Conservation (phyloP, 1,284 basidiomycete genomes). For the Trichosporon coremiiforme region DNA sequence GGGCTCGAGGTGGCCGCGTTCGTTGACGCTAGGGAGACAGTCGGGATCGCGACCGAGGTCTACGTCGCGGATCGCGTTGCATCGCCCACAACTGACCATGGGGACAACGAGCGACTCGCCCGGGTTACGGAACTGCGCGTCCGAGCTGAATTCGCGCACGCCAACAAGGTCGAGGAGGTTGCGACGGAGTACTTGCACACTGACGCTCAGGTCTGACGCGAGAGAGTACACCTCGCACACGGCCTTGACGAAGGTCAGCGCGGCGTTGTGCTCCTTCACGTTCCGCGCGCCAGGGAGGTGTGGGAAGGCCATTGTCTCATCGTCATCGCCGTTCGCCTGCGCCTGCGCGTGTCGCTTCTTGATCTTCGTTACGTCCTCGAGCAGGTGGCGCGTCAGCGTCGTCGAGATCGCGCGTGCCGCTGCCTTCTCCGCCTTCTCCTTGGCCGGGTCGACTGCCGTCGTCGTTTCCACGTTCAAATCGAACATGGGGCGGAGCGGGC, state of each 20-base stretch:
- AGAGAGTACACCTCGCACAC: slow-evolving; percentile 78
- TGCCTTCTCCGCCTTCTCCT: slow-evolving; percentile 69
- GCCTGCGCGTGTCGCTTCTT: slow-evolving; percentile 68
- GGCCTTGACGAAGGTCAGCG: slow-evolving; percentile 89
- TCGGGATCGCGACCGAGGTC: slow-evolving; percentile 94
- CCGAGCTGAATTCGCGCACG: slow-evolving; percentile 81
- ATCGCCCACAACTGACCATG: slow-evolving; percentile 87
- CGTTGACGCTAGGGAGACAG: slow-evolving; percentile 64
- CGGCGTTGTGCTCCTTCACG: slow-evolving; percentile 61
- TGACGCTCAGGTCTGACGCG: slow-evolving; percentile 75
- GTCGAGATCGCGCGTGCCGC: slow-evolving; percentile 75
- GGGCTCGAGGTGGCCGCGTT: slow-evolving; percentile 47
- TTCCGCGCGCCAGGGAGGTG: slow-evolving; percentile 77
- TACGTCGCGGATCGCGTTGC: slow-evolving; percentile 85
- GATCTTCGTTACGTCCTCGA: slow-evolving; percentile 71
- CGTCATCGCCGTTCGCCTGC: slow-evolving; percentile 59
- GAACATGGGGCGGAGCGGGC: slow-evolving; percentile 75
- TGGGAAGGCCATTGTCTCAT: slow-evolving; percentile 74
- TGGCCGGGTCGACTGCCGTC: slow-evolving; percentile 64
- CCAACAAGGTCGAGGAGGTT: slow-evolving; percentile 87
- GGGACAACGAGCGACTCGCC: slow-evolving; percentile 86
- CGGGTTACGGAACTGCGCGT: slow-evolving; percentile 85
- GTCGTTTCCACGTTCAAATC: slow-evolving; percentile 57
- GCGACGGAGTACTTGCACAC: slow-evolving; percentile 84
- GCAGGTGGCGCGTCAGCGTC: slow-evolving; percentile 77